phyloP scores from a whole-genome alignment of 1,139 yeast species.

The Spencermartinsiella ligniputridi region DNA sequence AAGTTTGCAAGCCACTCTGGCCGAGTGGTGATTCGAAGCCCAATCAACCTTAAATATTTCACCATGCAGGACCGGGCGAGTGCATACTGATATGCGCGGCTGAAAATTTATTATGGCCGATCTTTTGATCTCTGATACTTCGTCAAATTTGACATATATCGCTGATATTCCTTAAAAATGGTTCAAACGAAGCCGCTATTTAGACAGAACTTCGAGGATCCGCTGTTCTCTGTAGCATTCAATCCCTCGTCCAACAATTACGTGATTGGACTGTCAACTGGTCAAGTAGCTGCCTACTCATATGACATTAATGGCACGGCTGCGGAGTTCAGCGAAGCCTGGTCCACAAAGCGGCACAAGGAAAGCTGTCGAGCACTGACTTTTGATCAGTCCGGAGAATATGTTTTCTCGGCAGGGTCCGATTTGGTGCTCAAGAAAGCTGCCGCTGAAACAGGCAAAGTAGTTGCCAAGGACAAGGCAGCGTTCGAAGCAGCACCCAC shows the following conservation, averaged over 20 bases:
- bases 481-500: conserved; percentile 50
- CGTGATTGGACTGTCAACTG: conserved; percentile 73
- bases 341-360: conserved; percentile 90
- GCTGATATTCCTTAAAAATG: too few relatives aligned
- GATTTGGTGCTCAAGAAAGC: conserved; percentile 81
- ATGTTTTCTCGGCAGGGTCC: conserved; percentile 65
- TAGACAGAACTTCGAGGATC: conserved; percentile 34
- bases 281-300: conserved; percentile 49
- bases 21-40: too few relatives aligned
- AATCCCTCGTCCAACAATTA: conserved; percentile 71
- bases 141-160: too few relatives aligned
- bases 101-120: too few relatives aligned
- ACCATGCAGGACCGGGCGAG: too few relatives aligned
- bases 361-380: conserved; percentile 76
- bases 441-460: conserved; percentile 68
- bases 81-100: too few relatives aligned
- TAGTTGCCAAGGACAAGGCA: conserved; percentile 47
- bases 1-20: too few relatives aligned
- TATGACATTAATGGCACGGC: conserved; percentile 29
- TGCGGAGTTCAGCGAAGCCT: conserved; percentile 38
- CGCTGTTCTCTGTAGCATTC: conserved; percentile 71
- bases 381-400: conserved; percentile 62
- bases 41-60: too few relatives aligned
- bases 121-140: too few relatives aligned
- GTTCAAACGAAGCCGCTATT: neutral